phyloP scores from a whole-genome alignment of 257 asterid species.

The Fraxinus excelsior region DNA sequence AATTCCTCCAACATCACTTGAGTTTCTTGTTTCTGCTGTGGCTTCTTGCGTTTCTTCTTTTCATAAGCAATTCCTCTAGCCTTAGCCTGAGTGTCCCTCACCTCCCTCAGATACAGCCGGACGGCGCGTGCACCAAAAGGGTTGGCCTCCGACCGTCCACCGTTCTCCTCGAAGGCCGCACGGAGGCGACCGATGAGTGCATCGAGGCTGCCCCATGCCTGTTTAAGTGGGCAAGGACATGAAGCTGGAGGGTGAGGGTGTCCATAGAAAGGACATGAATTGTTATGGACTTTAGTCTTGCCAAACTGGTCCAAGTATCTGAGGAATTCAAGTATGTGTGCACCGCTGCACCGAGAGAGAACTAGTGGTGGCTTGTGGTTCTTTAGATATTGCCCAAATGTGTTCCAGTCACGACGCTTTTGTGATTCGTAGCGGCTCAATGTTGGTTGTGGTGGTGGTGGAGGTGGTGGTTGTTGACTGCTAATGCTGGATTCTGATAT shows the following conservation, averaged over 20 bases:
- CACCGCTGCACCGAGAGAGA: constrained; percentile 64
- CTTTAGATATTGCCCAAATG: constrained; percentile 58
- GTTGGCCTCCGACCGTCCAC: constrained; percentile 52
- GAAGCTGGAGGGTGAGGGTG: constrained; percentile 52
- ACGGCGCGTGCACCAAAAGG: constrained; percentile 69
- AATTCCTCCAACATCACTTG: background rate
- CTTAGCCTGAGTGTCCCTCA: constrained; percentile 59
- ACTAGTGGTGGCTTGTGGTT: constrained; percentile 66
- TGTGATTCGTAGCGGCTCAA: constrained; percentile 66
- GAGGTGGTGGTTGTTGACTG: constrained; percentile 25
- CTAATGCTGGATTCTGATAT: constrained; percentile 30
- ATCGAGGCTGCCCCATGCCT: constrained; percentile 74
- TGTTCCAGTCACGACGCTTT: constrained; percentile 66
- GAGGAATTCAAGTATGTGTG: constrained; percentile 58
- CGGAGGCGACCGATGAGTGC: constrained; percentile 65
- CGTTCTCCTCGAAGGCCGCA: constrained; percentile 69
- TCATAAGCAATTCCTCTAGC: constrained; percentile 62
- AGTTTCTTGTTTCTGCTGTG: constrained; percentile 18
- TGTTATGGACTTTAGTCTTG: constrained; percentile 46
- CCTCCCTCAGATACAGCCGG: constrained; percentile 55
- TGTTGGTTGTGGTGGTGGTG: constrained; percentile 15
- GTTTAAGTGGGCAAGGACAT: constrained; percentile 57
- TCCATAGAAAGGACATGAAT: constrained; percentile 53
- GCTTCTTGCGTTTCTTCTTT: constrained; percentile 62
- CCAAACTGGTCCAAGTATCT: constrained; percentile 60